Percentiles rank a stretch among this genome's conserved stretches.
Conservation (phyloP, 2,329 filamentous ascomycete species). For the Fusarium incarnatum region DNA sequence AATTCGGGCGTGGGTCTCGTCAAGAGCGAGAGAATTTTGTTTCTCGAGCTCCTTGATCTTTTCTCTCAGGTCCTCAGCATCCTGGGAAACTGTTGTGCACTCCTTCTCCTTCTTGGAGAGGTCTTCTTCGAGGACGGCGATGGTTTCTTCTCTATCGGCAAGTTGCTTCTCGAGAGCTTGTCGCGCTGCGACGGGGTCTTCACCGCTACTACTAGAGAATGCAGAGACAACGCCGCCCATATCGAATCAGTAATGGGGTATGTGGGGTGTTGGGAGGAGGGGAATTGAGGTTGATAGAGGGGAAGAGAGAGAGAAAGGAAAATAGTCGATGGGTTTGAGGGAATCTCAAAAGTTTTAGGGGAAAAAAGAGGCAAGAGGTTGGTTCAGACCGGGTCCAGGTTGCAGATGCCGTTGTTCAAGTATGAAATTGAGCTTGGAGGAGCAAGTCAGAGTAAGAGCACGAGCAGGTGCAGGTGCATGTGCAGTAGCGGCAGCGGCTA, state of each 20-base stretch:
- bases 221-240: constrained; percentile 58
- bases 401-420: constrained; percentile 36
- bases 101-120: constrained; percentile 55
- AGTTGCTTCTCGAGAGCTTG: constrained; percentile 55
- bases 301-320: constrained; percentile 10
- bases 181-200: constrained; percentile 48
- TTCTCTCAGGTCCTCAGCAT: constrained; percentile 54
- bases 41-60: constrained; percentile 54
- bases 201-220: constrained; percentile 51
- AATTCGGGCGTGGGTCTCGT: constrained; percentile 50
- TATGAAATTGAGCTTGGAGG: constrained; percentile 16
- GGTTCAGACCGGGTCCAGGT: constrained; percentile 16
- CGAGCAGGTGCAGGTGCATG: constrained; percentile 3
- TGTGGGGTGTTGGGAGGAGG: constrained; percentile 21
- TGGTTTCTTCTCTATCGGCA: constrained; percentile 54
- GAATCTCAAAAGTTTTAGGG: constrained; percentile 19
- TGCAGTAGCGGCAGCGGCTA: constrained; percentile 37
- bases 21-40: constrained; percentile 46
- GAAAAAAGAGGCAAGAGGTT: constrained; percentile 28
- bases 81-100: constrained; percentile 49
- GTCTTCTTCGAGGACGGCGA: constrained; percentile 49
- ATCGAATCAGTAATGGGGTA: constrained; percentile 41
- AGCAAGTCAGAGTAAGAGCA: neutral
- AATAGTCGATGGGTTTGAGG: constrained; percentile 16
- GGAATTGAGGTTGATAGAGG: constrained; percentile 22